Evolutionary conservation across 371 early-diverging fungal species (phyloP).

Genomic region (Syncephalis fuscata): DNA sequence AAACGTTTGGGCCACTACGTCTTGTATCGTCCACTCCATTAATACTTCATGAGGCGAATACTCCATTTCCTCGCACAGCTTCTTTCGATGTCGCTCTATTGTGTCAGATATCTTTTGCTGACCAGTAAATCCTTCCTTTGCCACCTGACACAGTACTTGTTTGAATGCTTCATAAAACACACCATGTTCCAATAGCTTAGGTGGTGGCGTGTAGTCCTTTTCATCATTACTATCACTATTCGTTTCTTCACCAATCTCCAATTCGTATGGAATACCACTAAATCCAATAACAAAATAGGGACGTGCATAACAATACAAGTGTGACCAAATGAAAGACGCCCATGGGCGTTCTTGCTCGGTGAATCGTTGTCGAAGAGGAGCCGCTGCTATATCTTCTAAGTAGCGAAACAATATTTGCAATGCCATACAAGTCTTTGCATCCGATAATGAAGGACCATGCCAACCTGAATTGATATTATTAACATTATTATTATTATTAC

Average conservation of each 20-base stretch:
- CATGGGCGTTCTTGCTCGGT: slow-evolving; percentile 31
- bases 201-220: too few relatives aligned
- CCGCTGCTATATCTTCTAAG: slow-evolving; percentile 33
- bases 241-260: too few relatives aligned
- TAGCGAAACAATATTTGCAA: slow-evolving; percentile 41
- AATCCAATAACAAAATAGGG: slow-evolving; percentile 29
- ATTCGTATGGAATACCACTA: slow-evolving; percentile 28
- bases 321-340: slow-evolving; percentile 37
- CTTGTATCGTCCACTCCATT: slow-evolving; percentile 25
- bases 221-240: too few relatives aligned
- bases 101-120: slow-evolving; percentile 12
- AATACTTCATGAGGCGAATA: slow-evolving; percentile 40
- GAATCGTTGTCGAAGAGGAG: slow-evolving; percentile 36
- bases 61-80: slow-evolving; percentile 30
- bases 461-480: slow-evolving; percentile 15
- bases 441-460: slow-evolving; percentile 37
- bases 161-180: slow-evolving; percentile 16
- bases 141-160: slow-evolving; percentile 17
- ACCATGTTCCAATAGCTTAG: slow-evolving; percentile 15
- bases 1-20: slow-evolving; percentile 28
- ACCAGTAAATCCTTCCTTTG: slow-evolving; percentile 12
- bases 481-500: neutral
- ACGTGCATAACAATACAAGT: slow-evolving; percentile 24
- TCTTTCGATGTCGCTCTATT: slow-evolving; percentile 18
- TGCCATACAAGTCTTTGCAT: slow-evolving; percentile 24